These are phyloP conservation scores for Ceratocystiopsis minuta DNA, from an alignment of 2,329 filamentous ascomycete genomes.

Conservation along the genomic window DNA sequence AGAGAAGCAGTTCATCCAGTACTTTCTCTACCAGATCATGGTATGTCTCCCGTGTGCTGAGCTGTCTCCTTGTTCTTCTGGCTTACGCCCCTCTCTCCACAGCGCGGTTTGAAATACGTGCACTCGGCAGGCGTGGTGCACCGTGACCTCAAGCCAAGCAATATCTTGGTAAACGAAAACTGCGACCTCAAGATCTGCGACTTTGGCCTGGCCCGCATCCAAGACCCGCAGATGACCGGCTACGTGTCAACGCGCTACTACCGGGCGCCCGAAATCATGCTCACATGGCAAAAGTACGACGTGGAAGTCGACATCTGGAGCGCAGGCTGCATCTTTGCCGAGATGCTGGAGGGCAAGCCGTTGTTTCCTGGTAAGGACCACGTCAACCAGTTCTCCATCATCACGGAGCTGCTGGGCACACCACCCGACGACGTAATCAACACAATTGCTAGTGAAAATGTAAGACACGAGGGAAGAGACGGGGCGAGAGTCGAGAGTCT, in stretches of 20 bases:
- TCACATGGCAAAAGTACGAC: constrained; percentile 99
- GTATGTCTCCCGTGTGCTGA: constrained; percentile 31
- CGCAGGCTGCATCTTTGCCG: constrained; percentile 94
- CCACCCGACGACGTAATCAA: constrained; percentile 97
- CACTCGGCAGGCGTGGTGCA: constrained; percentile 97
- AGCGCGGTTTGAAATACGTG: constrained; percentile 97
- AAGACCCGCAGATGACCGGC: constrained; percentile 98
- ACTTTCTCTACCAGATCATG: constrained; percentile 98
- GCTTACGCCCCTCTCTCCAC: constrained; percentile 3
- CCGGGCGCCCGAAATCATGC: constrained; percentile 97
- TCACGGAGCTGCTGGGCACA: constrained; percentile 89
- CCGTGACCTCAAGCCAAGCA: constrained; percentile 93
- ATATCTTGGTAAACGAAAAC: constrained; percentile 98
- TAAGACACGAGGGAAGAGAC: constrained; percentile 28
- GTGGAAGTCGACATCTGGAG: constrained; percentile 99
- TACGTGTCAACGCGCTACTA: constrained; percentile 99
- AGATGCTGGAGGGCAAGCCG: constrained; percentile 98
- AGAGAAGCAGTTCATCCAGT: constrained; percentile 99
- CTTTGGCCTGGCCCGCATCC: constrained; percentile 90
- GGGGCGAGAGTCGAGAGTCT: background rate
- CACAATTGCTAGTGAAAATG: constrained; percentile 96
- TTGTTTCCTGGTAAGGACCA: constrained; percentile 98
- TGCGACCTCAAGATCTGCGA: constrained; percentile 99
- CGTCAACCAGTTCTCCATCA: constrained; percentile 99
- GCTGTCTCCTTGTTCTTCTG: background rate